Percentiles rank a stretch among this genome's conserved stretches.
Evolutionary conservation across 2,329 filamentous ascomycete species (phyloP).

Genomic region (Geosmithia putterillii): DNA sequence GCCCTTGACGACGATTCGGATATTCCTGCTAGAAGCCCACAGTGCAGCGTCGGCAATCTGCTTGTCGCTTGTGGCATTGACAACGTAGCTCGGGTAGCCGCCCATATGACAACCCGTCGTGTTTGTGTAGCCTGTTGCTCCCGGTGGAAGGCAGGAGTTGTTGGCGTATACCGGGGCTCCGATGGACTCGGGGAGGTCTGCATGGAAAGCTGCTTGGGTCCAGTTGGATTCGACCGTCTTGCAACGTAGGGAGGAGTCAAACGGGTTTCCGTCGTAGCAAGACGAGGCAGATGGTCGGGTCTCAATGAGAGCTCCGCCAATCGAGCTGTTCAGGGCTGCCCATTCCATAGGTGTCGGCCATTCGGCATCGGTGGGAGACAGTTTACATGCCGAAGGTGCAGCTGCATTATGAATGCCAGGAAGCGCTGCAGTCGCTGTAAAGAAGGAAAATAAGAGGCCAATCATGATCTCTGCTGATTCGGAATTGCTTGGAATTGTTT

Average conservation of each 20-base stretch:
- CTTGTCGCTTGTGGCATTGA: not conserved
- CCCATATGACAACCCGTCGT: not conserved
- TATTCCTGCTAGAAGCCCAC: not conserved
- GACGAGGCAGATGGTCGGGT: not conserved
- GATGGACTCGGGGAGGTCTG: not conserved
- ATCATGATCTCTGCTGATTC: too few relatives aligned
- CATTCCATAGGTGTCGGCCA: not conserved
- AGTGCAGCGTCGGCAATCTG: not conserved
- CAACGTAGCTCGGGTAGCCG: not conserved
- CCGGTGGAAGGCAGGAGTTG: not conserved
- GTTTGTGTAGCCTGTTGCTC: not conserved
- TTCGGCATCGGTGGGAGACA: not conserved
- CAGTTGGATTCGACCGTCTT: not conserved
- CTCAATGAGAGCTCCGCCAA: not conserved
- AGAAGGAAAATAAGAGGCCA: too few relatives aligned
- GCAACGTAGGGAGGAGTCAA: not conserved
- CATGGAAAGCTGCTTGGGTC: not conserved
- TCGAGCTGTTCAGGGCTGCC: not conserved
- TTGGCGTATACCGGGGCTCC: not conserved
- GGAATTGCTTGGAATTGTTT: too few relatives aligned
- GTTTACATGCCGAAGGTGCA: not conserved
- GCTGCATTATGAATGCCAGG: too few relatives aligned
- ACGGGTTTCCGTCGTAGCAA: not conserved
- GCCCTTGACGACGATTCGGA: slow-evolving; percentile 1
- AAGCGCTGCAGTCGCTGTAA: too few relatives aligned